Percentiles rank a stretch among this genome's conserved stretches.
Conservation (phyloP, 768 basidiomycete genomes). For the Rhodotorula paludigena region DNA sequence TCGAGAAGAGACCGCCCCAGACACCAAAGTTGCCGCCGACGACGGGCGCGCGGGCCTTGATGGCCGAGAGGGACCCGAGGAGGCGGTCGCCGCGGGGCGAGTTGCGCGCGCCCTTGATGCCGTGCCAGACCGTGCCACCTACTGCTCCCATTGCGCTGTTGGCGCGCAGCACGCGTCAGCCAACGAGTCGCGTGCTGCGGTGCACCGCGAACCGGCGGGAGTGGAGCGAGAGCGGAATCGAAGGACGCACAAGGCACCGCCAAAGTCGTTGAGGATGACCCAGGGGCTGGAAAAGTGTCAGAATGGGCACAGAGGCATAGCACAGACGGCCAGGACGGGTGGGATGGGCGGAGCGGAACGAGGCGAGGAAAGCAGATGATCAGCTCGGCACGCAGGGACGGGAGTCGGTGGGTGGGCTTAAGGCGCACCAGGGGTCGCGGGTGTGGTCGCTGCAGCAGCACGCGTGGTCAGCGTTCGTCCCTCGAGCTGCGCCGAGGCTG, state of each 20-base stretch:
- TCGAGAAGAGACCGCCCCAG: constrained; percentile 88
- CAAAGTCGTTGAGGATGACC: constrained; percentile 97
- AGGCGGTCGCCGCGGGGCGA: constrained; percentile 95
- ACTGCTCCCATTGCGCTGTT: constrained; percentile 82
- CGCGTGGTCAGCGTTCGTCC: not conserved
- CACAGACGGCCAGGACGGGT: not conserved
- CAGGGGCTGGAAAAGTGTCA: constrained; percentile 63
- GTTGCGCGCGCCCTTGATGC: constrained; percentile 94
- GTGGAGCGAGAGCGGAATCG: not conserved
- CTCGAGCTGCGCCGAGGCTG: too few species aligned
- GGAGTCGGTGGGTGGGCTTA: not conserved
- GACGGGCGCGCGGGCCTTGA: constrained; percentile 96
- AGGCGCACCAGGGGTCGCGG: constrained; percentile 76
- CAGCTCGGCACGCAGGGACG: not conserved
- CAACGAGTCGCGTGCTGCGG: not conserved
- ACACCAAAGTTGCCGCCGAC: constrained; percentile 75
- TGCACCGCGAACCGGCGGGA: not conserved
- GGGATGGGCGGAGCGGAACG: not conserved
- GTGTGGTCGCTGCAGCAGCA: constrained; percentile 61
- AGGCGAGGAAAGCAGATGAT: not conserved
- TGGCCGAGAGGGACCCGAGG: constrained; percentile 86
- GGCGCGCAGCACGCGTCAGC: not conserved
- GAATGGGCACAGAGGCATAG: not conserved
- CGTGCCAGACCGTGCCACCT: constrained; percentile 97
- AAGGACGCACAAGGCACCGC: constrained; percentile 58